A percentile compares a stretch with the other conserved stretches of the same genome.
Conservation (phyloP, 495 filamentous ascomycete genomes). For the Opeltia flavorubescens region DNA sequence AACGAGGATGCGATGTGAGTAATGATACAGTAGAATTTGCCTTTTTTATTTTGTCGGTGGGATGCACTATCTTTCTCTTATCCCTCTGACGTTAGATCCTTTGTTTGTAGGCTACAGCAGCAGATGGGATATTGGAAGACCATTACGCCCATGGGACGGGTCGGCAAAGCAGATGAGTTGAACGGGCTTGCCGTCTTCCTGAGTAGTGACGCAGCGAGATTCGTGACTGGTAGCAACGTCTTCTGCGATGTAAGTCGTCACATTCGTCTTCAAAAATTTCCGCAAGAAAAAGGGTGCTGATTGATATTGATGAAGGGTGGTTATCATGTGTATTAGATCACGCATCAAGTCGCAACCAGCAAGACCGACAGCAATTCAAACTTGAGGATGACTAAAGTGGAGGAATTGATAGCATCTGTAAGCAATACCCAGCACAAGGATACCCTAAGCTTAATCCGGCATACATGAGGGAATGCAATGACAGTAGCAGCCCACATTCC, state of each 20-base stretch:
- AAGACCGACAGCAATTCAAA: background rate
- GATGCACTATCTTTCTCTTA: no score
- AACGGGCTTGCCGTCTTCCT: slow-evolving; percentile 70
- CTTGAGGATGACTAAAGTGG: no score
- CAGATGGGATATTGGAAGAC: slow-evolving; percentile 70
- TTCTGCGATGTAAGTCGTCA: slow-evolving; percentile 48
- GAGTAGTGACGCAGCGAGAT: slow-evolving; percentile 55
- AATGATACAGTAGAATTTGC: slow-evolving; percentile 8
- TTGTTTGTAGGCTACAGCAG: background rate
- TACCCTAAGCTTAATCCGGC: background rate
- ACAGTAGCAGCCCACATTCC: no score
- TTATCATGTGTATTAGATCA: background rate
- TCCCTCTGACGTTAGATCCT: no score
- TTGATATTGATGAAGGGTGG: background rate
- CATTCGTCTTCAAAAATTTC: no score
- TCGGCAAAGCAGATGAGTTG: slow-evolving; percentile 62
- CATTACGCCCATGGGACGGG: slow-evolving; percentile 55
- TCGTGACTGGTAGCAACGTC: slow-evolving; percentile 70
- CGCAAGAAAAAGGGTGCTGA: no score
- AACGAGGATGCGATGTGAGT: slow-evolving; percentile 12
- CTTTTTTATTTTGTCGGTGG: slow-evolving; percentile 17
- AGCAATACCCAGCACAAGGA: no score
- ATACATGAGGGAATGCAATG: no score
- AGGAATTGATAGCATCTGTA: no score
- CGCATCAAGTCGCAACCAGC: background rate